Conservation (phyloP, 2,329 filamentous ascomycete species). For the Bretziella fagacearum region DNA sequence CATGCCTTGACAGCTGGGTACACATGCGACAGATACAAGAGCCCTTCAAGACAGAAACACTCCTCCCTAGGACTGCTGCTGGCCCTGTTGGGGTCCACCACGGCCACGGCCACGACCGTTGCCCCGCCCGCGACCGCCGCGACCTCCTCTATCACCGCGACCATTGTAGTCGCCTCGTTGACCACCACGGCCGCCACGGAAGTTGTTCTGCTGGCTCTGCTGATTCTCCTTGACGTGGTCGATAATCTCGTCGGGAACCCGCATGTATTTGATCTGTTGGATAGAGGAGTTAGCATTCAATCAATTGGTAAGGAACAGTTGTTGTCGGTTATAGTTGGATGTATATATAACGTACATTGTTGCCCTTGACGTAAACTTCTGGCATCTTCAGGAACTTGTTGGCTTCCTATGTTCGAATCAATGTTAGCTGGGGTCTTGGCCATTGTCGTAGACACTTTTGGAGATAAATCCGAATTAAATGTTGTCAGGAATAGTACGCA, state of each 20-base stretch:
- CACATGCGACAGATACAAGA: no score
- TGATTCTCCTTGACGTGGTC: slow-evolving; percentile 88
- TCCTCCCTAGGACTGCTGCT: no score
- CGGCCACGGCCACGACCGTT: slow-evolving; percentile 24
- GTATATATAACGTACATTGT: slow-evolving; percentile 52
- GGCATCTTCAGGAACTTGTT: slow-evolving; percentile 85
- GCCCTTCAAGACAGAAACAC: no score
- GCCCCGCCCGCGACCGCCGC: slow-evolving; percentile 30
- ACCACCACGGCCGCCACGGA: slow-evolving; percentile 48
- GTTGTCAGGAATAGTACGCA: slow-evolving; percentile 23
- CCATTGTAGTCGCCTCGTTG: slow-evolving; percentile 39
- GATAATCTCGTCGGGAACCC: slow-evolving; percentile 92
- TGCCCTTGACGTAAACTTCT: slow-evolving; percentile 92
- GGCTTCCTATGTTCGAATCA: slow-evolving; percentile 46
- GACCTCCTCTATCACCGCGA: slow-evolving; percentile 38
- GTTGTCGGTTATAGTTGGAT: neutral
- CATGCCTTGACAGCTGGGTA: no score
- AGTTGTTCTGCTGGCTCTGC: slow-evolving; percentile 46
- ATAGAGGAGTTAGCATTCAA: neutral
- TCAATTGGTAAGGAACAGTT: neutral
- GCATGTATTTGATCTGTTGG: slow-evolving; percentile 84
- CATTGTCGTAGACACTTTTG: slow-evolving; percentile 16
- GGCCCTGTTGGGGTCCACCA: no score
- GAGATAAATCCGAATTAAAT: neutral
- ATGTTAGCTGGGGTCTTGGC: neutral